Percentiles rank a stretch among this genome's conserved stretches.
Conservation (phyloP, 2,329 filamentous ascomycete genomes). For the Aspergillus oerlinghausenensis region DNA sequence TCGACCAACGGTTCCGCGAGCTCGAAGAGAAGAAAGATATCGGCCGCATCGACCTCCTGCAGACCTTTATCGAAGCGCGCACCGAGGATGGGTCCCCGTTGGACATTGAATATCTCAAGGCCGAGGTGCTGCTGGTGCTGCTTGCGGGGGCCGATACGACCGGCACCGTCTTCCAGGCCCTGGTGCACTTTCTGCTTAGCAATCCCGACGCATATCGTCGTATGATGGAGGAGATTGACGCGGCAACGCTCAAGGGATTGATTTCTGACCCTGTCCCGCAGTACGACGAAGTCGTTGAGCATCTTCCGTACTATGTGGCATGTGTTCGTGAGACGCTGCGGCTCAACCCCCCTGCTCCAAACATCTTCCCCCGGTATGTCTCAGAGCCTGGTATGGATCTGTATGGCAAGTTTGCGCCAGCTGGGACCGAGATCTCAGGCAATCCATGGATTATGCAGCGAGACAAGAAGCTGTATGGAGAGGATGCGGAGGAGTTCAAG, state of each 20-base stretch:
- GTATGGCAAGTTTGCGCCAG: slow-evolving; percentile 37
- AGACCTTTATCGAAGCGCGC: slow-evolving; percentile 45
- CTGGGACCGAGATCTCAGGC: slow-evolving; percentile 43
- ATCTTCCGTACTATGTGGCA: slow-evolving; percentile 47
- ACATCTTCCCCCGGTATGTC: slow-evolving; percentile 48
- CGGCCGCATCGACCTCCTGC: slow-evolving; percentile 50
- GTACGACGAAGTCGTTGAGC: slow-evolving; percentile 40
- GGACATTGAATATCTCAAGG: slow-evolving; percentile 49
- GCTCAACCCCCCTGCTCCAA: slow-evolving; percentile 48
- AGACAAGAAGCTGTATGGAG: slow-evolving; percentile 38
- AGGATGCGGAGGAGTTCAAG: slow-evolving; percentile 37
- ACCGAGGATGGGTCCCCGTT: slow-evolving; percentile 45
- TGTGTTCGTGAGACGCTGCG: slow-evolving; percentile 51
- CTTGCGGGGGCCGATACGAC: slow-evolving; percentile 52
- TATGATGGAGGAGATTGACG: slow-evolving; percentile 46
- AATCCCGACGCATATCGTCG: slow-evolving; percentile 40
- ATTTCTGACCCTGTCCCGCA: slow-evolving; percentile 32
- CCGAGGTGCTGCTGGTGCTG: slow-evolving; percentile 50
- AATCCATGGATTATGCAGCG: slow-evolving; percentile 48
- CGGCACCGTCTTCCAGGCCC: slow-evolving; percentile 47
- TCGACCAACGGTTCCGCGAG: slow-evolving; percentile 46
- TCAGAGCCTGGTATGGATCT: slow-evolving; percentile 33
- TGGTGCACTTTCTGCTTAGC: slow-evolving; percentile 43
- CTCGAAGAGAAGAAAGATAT: slow-evolving; percentile 43
- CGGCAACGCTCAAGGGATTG: slow-evolving; percentile 28